Evolutionary conservation across 2,329 filamentous ascomycete species (phyloP).

Genomic region (Pseudogymnoascus sp.): DNA sequence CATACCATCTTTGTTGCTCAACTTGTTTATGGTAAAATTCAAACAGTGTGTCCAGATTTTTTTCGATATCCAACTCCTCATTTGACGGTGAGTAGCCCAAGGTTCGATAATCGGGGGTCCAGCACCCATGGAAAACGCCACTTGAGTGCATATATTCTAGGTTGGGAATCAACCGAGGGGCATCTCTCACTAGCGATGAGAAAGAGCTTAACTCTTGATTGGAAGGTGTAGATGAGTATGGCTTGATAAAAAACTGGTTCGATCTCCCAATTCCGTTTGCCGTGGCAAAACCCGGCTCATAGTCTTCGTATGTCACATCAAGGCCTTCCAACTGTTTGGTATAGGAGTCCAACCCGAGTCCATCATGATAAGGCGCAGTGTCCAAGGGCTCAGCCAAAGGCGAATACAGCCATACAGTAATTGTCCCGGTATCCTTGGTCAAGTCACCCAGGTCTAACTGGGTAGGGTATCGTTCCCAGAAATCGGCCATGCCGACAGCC

Average conservation of each 20-base stretch:
- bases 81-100: slow-evolving; percentile 26
- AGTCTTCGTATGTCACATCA: slow-evolving; percentile 60
- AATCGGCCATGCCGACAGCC: slow-evolving; percentile 51
- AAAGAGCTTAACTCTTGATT: slow-evolving; percentile 40
- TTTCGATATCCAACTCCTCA: slow-evolving; percentile 37
- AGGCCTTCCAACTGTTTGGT: slow-evolving; percentile 53
- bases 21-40: slow-evolving; percentile 51
- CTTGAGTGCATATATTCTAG: slow-evolving; percentile 45
- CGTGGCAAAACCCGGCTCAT: slow-evolving; percentile 48
- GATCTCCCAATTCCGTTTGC: slow-evolving; percentile 53
- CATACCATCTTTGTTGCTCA: slow-evolving; percentile 55
- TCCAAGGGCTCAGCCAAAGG: slow-evolving; percentile 51
- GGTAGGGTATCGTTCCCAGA: slow-evolving; percentile 60
- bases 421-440: slow-evolving; percentile 41
- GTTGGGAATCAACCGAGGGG: slow-evolving; percentile 45
- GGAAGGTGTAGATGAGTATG: slow-evolving; percentile 47
- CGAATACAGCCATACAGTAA: slow-evolving; percentile 57
- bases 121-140: slow-evolving; percentile 49
- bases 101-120: slow-evolving; percentile 37
- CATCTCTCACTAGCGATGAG: slow-evolving; percentile 42
- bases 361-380: slow-evolving; percentile 52
- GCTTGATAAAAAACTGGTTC: slow-evolving; percentile 49
- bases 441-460: slow-evolving; percentile 50
- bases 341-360: slow-evolving; percentile 50
- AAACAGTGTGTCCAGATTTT: slow-evolving; percentile 49